A percentile compares a stretch with the other conserved stretches of the same genome.
These are phyloP conservation scores for Tolypocladium cylindrosporum DNA, from an alignment of 2,329 filamentous ascomycete species.

Conservation along the genomic window DNA sequence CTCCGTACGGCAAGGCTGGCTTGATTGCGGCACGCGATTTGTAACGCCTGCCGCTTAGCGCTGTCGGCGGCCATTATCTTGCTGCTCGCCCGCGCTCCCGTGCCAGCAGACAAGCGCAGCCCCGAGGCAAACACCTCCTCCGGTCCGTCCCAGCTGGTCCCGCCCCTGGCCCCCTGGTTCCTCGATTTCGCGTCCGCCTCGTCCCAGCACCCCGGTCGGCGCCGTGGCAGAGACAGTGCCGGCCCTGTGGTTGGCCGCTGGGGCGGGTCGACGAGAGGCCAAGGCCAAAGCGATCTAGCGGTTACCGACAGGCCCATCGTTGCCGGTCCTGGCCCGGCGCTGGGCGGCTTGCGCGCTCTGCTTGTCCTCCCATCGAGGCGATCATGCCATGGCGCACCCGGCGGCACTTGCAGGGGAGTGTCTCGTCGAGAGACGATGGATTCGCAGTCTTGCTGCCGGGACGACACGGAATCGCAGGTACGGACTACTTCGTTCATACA, in stretches of 20 bases:
- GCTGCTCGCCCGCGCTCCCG: too few species aligned
- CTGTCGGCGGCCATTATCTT: too few species aligned
- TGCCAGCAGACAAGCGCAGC: too few species aligned
- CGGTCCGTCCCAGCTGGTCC: too few species aligned
- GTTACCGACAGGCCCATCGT: not conserved
- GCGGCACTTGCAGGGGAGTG: not conserved
- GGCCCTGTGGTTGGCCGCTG: not conserved
- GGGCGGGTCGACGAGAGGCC: not conserved
- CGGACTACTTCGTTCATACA: too few species aligned
- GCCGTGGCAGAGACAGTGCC: not conserved
- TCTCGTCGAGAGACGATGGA: not conserved
- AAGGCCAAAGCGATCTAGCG: not conserved
- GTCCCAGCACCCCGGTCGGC: not conserved
- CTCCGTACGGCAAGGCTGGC: too few species aligned
- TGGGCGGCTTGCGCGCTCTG: not conserved
- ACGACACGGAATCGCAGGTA: too few species aligned
- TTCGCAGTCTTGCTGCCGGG: not conserved
- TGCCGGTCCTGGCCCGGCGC: not conserved
- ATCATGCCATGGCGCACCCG: not conserved
- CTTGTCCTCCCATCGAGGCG: not conserved
- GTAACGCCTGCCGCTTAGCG: too few species aligned
- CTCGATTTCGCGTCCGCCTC: not conserved
- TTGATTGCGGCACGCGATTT: too few species aligned
- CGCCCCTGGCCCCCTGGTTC: too few species aligned
- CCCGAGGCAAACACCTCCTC: too few species aligned